Conservation (phyloP, 2,329 filamentous ascomycete species). For the Nakataea oryzae region DNA sequence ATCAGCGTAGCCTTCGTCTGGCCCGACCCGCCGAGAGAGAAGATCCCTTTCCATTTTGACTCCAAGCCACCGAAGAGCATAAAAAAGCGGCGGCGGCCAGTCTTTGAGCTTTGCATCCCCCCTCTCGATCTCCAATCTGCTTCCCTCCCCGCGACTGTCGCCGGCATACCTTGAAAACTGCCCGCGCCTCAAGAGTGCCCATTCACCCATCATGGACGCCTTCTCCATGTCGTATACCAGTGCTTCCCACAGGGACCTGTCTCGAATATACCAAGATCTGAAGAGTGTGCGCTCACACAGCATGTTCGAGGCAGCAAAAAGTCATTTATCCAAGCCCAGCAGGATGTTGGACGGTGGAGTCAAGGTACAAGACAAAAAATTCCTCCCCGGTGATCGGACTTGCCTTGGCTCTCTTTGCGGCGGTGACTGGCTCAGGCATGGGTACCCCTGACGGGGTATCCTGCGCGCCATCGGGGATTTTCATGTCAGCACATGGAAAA, state of each 20-base stretch:
- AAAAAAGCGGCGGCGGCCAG: not conserved
- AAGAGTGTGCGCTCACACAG: slow-evolving; percentile 27
- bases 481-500: not conserved
- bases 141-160: not conserved
- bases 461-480: not conserved
- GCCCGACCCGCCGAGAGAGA: not conserved
- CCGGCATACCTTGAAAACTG: too few species aligned
- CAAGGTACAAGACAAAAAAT: not conserved
- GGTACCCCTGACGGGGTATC: slow-evolving; percentile 8
- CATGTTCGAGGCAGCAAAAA: slow-evolving; percentile 13
- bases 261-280: slow-evolving; percentile 40
- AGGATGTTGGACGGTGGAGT: not conserved
- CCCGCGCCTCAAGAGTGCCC: too few species aligned
- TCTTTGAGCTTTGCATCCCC: not conserved
- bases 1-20: not conserved
- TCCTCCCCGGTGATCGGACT: not conserved
- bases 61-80: not conserved
- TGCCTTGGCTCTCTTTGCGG: slow-evolving; percentile 16
- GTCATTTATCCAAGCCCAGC: not conserved
- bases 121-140: not conserved
- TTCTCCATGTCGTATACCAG: slow-evolving; percentile 39
- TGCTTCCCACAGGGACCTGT: slow-evolving; percentile 28
- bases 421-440: slow-evolving; percentile 5
- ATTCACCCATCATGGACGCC: slow-evolving; percentile 39
- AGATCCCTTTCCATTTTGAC: not conserved